These are phyloP conservation scores for Colletotrichum karsti DNA, from an alignment of 2,329 filamentous ascomycete species.

Conservation along the genomic window DNA sequence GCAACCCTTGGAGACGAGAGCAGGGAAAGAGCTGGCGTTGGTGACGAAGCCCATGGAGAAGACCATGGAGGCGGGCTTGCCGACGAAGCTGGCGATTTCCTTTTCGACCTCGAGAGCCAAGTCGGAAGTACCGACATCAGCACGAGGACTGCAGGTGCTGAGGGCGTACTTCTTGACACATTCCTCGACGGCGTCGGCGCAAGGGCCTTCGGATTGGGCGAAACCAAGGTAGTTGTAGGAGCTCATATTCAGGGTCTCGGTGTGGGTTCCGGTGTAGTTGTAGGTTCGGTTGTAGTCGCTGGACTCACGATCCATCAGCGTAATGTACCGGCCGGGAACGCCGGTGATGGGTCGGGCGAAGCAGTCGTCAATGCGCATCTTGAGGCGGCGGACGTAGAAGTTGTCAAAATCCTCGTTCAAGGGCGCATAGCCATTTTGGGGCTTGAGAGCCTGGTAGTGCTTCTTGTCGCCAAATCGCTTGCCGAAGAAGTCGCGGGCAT, in stretches of 20 bases:
- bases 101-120: conserved; percentile 89
- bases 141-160: conserved; percentile 81
- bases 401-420: conserved; percentile 99
- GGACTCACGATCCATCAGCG: conserved; percentile 88
- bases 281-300: conserved; percentile 93
- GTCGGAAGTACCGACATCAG: conserved; percentile 87
- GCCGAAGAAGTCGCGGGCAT: conserved; percentile 96
- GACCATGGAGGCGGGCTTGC: conserved; percentile 93
- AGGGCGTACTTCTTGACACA: conserved; percentile 87
- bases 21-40: conserved; percentile 92
- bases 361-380: conserved; percentile 95
- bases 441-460: conserved; percentile 81
- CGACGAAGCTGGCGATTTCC: conserved; percentile 88
- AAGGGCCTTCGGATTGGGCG: conserved; percentile 95
- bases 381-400: conserved; percentile 93
- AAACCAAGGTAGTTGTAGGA: conserved; percentile 99
- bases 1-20: conserved; percentile 90
- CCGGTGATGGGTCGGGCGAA: conserved; percentile 93
- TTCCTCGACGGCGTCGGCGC: conserved; percentile 91
- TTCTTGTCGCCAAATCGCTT: conserved; percentile 91
- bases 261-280: conserved; percentile 86
- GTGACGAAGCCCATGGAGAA: conserved; percentile 99
- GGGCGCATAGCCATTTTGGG: conserved; percentile 89
- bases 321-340: conserved; percentile 94
- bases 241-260: conserved; percentile 97